Percentiles rank a stretch among this genome's conserved stretches.
These are phyloP conservation scores for Saccharomycopsis sp. DNA, from an alignment of 805 yeast species.

Conservation along the genomic window DNA sequence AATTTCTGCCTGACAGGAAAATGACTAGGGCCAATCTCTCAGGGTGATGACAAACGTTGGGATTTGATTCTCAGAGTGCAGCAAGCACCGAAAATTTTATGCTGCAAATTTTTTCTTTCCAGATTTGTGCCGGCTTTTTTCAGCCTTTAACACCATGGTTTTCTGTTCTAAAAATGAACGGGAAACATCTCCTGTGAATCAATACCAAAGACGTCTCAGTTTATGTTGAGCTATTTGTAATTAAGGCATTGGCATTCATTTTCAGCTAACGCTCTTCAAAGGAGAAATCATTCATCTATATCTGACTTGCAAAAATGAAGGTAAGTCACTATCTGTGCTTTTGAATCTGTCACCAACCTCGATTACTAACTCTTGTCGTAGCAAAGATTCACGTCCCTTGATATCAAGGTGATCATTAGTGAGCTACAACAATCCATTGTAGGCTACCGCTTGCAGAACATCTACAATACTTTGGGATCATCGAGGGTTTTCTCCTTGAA, in stretches of 20 bases:
- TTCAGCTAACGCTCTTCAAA: no score
- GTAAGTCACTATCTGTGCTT: background rate
- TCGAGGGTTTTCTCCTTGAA: conserved; percentile 69
- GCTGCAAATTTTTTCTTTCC: background rate
- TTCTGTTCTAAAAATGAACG: background rate
- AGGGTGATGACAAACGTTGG: no score
- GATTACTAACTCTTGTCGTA: conserved; percentile 27
- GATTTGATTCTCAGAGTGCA: no score
- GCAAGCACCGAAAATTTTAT: no score
- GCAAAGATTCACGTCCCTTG: conserved; percentile 85
- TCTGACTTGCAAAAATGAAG: background rate
- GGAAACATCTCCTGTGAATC: background rate
- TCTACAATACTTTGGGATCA: conserved; percentile 72
- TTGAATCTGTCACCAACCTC: no score
- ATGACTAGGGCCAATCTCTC: no score
- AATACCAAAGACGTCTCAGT: no score
- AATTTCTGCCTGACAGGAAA: no score
- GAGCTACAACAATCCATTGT: conserved; percentile 56
- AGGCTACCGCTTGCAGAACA: conserved; percentile 72
- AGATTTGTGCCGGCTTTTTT: no score
- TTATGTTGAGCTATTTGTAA: no score
- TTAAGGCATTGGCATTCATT: no score
- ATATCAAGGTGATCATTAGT: conserved; percentile 59
- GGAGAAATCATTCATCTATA: no score
- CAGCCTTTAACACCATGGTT: background rate